Evolutionary conservation across 2,329 filamentous ascomycete species (phyloP), one percentile per base, ranked within the genome.

Genomic region (Aspergillus caelatus): DNA sequence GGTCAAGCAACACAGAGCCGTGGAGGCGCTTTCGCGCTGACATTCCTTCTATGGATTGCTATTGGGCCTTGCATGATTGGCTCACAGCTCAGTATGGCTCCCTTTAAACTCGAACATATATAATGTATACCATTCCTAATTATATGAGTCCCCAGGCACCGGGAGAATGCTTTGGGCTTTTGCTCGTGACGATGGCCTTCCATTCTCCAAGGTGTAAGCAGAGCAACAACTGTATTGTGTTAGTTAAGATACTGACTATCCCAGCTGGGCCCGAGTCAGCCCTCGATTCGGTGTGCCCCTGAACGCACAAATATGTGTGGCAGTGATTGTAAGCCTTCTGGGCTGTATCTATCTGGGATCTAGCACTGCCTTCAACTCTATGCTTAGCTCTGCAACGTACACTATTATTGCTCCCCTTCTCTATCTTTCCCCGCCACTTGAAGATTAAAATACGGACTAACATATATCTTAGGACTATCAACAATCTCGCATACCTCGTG

Each of bases 341-440:
- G 89, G 88, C 0, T 82, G 81, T 41, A 87, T 92, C 43, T 91
- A 91, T 62, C 82, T 91, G 1, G 89, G 86, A n/a, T 88, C 82
- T 41, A 84, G 81, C 2, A 89, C 88, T 0, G 89, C 90, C 0
- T 92, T 92, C 75, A 85, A 86, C 54, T 88, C 89, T 0, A 75
- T 77, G 75, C 71, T 77, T 62, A 59, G 66, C 53, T 70, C 67
- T 0, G 64, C 70, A 11, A 69, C 71, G 69, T 70, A 64, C 16
- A 61, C 48, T 52, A n/a, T 32, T n/a, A 23, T 32, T 0, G 41
- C 28, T 19, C 54, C 11, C n/a, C 11, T 54, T 39, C 4, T n/a
- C 23, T 14, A 12, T 23, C 36, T 52, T 19, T 2, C 28, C 34
- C 28, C 1, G 28, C 16, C 48, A 5, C 26, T 32, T 30, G 8